These are phyloP conservation scores for Chytridiales sp. DNA, from an alignment of 371 early-diverging fungal genomes.

Conservation along the genomic window DNA sequence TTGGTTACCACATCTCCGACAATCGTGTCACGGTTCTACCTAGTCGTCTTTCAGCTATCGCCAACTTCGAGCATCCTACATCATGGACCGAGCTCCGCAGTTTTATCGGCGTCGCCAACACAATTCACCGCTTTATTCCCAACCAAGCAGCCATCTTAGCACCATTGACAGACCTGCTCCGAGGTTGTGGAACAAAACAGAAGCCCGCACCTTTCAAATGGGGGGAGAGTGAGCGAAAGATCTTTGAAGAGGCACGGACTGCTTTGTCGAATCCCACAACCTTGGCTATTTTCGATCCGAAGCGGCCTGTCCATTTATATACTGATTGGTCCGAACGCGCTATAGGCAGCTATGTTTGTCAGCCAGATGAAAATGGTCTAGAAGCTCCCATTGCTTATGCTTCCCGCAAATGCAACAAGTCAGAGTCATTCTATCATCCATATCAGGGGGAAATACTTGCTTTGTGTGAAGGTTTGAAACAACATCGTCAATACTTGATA, in stretches of 20 bases:
- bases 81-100: slow-evolving; percentile 8
- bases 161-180: slow-evolving; percentile 18
- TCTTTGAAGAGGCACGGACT: neutral
- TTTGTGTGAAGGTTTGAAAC: neutral
- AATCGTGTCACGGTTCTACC: slow-evolving; percentile 1
- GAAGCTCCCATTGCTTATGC: slow-evolving; percentile 1
- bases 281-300: slow-evolving; percentile 17
- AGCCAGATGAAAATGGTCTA: slow-evolving; percentile 2
- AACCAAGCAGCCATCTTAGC: neutral
- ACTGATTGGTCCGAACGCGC: slow-evolving; percentile 16
- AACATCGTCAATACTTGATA: neutral
- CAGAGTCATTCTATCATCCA: slow-evolving; percentile 13
- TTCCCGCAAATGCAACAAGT: slow-evolving; percentile 14
- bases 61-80: slow-evolving; percentile 5
- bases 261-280: neutral
- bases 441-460: slow-evolving; percentile 11
- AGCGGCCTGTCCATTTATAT: slow-evolving; percentile 1
- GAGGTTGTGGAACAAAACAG: neutral
- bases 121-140: slow-evolving; percentile 7
- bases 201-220: slow-evolving; percentile 16
- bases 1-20: slow-evolving; percentile 41
- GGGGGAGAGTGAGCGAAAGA: neutral
- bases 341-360: slow-evolving; percentile 11
- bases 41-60: neutral
- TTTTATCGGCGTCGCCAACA: slow-evolving; percentile 26